Evolutionary conservation across 208 protist genomes (phyloP).

Genomic region (Trypanosoma lewisi): DNA sequence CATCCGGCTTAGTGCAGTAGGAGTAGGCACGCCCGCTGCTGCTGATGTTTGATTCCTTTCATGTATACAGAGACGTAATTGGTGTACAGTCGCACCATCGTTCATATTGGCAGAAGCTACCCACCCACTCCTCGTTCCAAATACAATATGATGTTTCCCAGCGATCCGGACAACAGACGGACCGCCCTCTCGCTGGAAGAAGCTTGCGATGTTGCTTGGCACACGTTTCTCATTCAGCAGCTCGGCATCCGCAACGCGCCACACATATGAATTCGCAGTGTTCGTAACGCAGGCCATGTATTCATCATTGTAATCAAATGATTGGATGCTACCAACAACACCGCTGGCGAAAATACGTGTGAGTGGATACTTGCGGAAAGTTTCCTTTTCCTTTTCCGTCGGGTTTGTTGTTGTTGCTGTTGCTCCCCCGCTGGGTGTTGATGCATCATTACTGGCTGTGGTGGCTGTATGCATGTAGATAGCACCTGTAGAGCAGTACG

Average conservation of each 20-base stretch:
- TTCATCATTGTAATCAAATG: slow-evolving; percentile 85
- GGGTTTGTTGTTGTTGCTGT: background rate
- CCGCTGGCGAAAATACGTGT: slow-evolving; percentile 52
- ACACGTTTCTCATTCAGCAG: slow-evolving; percentile 47
- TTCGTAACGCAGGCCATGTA: slow-evolving; percentile 66
- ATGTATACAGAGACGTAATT: slow-evolving; percentile 12
- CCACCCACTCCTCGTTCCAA: slow-evolving; percentile 68
- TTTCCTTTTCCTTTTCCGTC: slow-evolving; percentile 5
- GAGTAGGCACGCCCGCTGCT: background rate
- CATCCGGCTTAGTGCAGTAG: background rate
- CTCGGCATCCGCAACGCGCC: slow-evolving; percentile 54
- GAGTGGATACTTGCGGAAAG: slow-evolving; percentile 47
- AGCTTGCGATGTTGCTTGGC: slow-evolving; percentile 22
- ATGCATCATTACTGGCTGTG: slow-evolving; percentile 25
- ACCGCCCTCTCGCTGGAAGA: slow-evolving; percentile 64
- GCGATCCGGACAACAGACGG: slow-evolving; percentile 71
- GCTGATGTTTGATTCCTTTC: background rate
- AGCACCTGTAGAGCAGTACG: slow-evolving; percentile 49
- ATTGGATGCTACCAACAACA: slow-evolving; percentile 38
- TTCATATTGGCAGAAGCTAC: slow-evolving; percentile 79
- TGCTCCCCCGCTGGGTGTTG: slow-evolving; percentile 17
- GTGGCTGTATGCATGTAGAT: slow-evolving; percentile 59
- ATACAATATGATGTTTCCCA: slow-evolving; percentile 77
- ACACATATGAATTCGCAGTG: slow-evolving; percentile 46
- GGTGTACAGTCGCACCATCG: slow-evolving; percentile 30